These are phyloP conservation scores for Glycine soja DNA, from an alignment of 306 rosid species.

Conservation along the genomic window DNA sequence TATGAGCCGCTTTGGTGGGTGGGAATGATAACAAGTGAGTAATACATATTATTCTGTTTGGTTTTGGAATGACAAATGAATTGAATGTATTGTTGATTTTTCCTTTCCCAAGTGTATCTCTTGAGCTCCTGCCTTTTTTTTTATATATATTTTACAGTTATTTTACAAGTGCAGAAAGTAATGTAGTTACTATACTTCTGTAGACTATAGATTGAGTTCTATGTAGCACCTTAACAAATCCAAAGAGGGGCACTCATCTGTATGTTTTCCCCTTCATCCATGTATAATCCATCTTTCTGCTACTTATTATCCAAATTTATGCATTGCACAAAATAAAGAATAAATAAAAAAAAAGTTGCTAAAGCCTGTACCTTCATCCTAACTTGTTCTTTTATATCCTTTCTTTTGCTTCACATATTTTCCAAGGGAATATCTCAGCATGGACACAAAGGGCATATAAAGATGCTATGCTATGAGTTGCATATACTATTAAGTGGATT, in stretches of 20 bases:
- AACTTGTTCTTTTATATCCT: not conserved
- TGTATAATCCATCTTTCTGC: too few relatives aligned
- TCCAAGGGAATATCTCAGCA: conserved; percentile 28
- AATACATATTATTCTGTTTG: conserved; percentile 29
- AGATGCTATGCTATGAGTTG: conserved; percentile 19
- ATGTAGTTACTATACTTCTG: conserved; percentile 10
- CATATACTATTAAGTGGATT: conserved; percentile 23
- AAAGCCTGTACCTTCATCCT: conserved; percentile 7
- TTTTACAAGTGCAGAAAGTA: conserved; percentile 13
- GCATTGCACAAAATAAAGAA: conserved; percentile 3
- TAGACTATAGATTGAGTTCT: conserved; percentile 14
- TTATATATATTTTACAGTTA: not conserved
- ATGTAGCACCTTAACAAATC: conserved; percentile 36
- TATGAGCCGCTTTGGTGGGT: conserved; percentile 99
- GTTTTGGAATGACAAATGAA: conserved; percentile 13
- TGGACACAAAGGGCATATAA: not conserved
- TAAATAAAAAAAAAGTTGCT: not conserved
- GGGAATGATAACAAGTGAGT: conserved; percentile 99
- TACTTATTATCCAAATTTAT: not conserved
- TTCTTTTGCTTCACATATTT: not conserved
- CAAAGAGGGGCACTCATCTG: conserved; percentile 21
- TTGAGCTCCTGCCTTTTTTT: not conserved
- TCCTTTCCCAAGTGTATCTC: conserved; percentile 15
- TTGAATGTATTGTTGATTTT: conserved; percentile 16
- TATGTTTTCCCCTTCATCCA: conserved; percentile 4